Evolutionary conservation across 2,329 filamentous ascomycete genomes (phyloP).

Genomic region (Pestalotiopsis sp.): DNA sequence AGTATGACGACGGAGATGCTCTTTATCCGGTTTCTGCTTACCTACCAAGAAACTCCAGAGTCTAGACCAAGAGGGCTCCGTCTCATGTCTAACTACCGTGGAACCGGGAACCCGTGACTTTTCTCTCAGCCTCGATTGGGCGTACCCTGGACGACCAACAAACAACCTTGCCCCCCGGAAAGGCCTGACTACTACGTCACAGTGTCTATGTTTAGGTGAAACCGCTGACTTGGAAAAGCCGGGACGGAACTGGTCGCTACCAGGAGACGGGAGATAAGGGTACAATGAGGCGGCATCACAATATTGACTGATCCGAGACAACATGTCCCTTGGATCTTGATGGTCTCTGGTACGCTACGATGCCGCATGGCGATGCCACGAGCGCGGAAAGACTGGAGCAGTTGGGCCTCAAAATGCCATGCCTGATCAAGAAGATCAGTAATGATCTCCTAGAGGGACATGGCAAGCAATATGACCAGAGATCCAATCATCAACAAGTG

Average conservation of each 20-base stretch:
- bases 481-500: neutral
- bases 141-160: neutral
- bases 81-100: neutral
- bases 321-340: neutral
- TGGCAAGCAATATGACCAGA: neutral
- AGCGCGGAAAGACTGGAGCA: neutral
- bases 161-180: neutral
- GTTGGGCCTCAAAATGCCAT: neutral
- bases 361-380: neutral
- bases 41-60: neutral
- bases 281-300: neutral
- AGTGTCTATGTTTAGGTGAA: neutral
- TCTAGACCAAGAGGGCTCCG: neutral
- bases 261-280: neutral
- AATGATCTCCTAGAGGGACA: neutral
- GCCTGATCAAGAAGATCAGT: neutral
- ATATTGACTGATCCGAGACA: neutral
- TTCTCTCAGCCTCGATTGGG: neutral
- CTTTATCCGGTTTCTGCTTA: constrained; percentile 3
- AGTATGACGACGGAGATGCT: neutral
- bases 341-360: neutral
- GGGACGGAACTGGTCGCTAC: neutral
- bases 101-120: neutral
- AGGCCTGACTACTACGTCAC: constrained; percentile 3
- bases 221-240: neutral